Evolutionary conservation across 345 rosid genomes (phyloP), one percentile per base, ranked within the genome.

Genomic region (Noccaea caerulescens): DNA sequence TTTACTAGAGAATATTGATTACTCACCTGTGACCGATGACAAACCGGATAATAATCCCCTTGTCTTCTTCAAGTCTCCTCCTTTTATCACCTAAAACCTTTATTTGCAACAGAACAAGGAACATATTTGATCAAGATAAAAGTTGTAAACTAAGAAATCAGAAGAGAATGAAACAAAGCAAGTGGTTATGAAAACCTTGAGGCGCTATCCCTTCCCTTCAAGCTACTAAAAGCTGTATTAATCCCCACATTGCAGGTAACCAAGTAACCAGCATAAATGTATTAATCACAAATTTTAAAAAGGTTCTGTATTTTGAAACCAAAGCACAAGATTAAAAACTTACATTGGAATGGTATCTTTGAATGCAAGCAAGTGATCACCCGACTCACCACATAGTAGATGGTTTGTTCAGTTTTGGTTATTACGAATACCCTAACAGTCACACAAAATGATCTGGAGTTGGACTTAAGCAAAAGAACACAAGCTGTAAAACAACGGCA

Each of bases 181-280:
- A 58, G 43, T 16, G 37, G 43, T 60, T 38, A 58, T 9, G 36
- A 33, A 67, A 70, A 93, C 97, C 98, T 91, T 89, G 97, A 37
- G 90, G 97, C 93, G 91, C 86, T 96, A 80, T 94, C 97, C 80
- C 99, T 83, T 79, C 97, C 81, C 77, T 83, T 94, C 53, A 96
- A 72, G 80, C 99, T 91, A 73, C 99, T 94, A 77, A 91, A 94
- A 41, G 99, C 97, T 10, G 96, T 91, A 71, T 94, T 94, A 64
- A 94, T 82, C 75, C 99, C 99, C 3, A 94, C 74, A 4, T 95
- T 52, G 97, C 96, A 45, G 96, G 97, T 76, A 91, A 77, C 83
- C 36, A 76, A 63, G 55, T 4, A 37, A 14, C 14, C 10, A 58
- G 71, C 49, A 80, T 7, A 69, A 63, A 20, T 4, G 23, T 5